Conservation (phyloP, 257 asterid genomes). For the Plectranthus barbatus region DNA sequence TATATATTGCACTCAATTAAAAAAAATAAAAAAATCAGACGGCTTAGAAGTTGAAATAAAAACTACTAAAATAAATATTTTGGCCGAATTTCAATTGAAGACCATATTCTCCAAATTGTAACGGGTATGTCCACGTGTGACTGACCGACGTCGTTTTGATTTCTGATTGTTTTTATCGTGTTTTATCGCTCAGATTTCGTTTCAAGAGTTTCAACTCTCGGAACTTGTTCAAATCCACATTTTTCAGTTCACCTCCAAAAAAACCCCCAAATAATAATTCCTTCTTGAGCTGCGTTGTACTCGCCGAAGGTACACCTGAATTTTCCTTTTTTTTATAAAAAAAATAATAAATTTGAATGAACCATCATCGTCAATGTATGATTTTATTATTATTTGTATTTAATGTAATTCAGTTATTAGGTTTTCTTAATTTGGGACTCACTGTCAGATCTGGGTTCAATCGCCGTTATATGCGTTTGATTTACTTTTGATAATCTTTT, state of each 20-base stretch:
- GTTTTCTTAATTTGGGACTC: constrained; percentile 9
- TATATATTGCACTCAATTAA: no score
- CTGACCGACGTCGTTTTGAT: constrained; percentile 7
- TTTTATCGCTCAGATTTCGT: not conserved
- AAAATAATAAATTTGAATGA: not conserved
- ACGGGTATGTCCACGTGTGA: not conserved
- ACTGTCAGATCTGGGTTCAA: constrained; percentile 11
- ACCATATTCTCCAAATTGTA: not conserved
- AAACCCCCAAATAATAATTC: not conserved
- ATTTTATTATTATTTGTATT: not conserved
- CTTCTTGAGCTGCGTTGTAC: not conserved
- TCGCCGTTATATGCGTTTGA: not conserved
- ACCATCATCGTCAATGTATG: not conserved
- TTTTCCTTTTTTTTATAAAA: no score
- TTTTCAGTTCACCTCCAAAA: constrained; percentile 10
- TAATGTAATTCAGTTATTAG: not conserved
- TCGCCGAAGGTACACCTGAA: constrained; percentile 9
- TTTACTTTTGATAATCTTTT: not conserved
- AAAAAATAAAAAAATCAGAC: no score
- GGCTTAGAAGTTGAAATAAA: no score
- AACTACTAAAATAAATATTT: no score
- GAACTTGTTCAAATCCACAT: not conserved
- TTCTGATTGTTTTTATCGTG: not conserved
- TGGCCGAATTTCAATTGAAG: no score
- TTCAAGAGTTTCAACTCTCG: no score